Conservation (phyloP, 192 early-diverging fungal genomes). For the Coemansia sp. region DNA sequence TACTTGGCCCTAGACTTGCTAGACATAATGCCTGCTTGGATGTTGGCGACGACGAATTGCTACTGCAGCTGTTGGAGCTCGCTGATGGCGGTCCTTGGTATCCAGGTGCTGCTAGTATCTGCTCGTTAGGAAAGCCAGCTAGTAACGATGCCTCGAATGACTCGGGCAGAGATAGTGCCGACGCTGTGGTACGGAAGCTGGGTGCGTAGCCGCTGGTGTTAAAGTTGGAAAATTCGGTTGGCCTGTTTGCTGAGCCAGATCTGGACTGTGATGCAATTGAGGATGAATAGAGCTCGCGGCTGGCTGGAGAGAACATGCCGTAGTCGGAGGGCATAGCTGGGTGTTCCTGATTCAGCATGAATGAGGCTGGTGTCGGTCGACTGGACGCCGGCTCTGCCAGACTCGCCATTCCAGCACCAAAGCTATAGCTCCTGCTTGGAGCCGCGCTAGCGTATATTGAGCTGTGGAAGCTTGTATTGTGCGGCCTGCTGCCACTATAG, state of each 20-base stretch:
- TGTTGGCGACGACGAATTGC: slow-evolving; percentile 9
- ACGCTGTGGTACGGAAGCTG: slow-evolving; percentile 11
- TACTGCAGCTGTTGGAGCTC: neutral
- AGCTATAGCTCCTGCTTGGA: neutral
- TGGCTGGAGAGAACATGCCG: neutral
- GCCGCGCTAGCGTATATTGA: neutral
- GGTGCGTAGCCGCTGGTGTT: slow-evolving; percentile 1
- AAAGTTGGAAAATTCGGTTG: neutral
- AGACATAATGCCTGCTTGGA: slow-evolving; percentile 2
- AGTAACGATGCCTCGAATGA: neutral
- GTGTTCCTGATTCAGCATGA: neutral
- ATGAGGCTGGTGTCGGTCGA: neutral
- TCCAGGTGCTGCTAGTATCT: neutral
- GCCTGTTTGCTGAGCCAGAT: neutral
- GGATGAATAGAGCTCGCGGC: slow-evolving; percentile 1
- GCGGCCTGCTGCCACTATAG: neutral
- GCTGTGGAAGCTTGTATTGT: neutral
- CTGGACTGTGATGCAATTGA: neutral
- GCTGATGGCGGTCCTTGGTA: neutral
- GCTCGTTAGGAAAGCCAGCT: neutral
- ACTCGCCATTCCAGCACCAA: neutral
- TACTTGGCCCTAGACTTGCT: neutral
- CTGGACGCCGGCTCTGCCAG: neutral
- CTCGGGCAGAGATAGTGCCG: slow-evolving; percentile 2
- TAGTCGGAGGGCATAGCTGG: neutral